Conservation (phyloP, 2,329 filamentous ascomycete species). For the Xylariaceae sp. region DNA sequence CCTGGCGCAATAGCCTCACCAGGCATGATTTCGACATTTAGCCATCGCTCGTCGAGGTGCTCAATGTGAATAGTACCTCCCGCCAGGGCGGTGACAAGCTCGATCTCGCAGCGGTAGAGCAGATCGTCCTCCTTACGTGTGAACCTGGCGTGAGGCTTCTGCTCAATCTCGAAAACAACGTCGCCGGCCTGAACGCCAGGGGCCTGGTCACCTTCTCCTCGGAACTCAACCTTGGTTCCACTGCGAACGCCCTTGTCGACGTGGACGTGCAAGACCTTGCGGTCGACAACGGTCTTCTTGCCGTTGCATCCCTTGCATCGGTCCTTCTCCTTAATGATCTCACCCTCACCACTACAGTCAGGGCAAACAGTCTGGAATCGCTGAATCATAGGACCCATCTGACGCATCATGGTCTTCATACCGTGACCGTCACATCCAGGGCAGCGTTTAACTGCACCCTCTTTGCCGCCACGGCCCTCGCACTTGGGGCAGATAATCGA, state of each 20-base stretch:
- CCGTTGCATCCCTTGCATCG: constrained; percentile 93
- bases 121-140: constrained; percentile 94
- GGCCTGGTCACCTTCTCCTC: constrained; percentile 92
- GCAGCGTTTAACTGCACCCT: constrained; percentile 94
- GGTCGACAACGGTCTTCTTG: constrained; percentile 97
- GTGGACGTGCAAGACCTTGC: constrained; percentile 97
- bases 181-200: constrained; percentile 91
- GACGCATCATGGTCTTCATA: constrained; percentile 99
- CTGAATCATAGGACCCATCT: constrained; percentile 99
- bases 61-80: constrained; percentile 89
- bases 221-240: constrained; percentile 95
- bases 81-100: constrained; percentile 88
- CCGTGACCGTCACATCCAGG: constrained; percentile 84
- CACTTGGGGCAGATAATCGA: constrained; percentile 96
- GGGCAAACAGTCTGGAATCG: constrained; percentile 99
- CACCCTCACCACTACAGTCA: constrained; percentile 95
- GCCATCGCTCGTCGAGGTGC: constrained; percentile 95
- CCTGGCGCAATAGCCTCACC: constrained; percentile 92
- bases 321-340: constrained; percentile 95
- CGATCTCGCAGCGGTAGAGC: constrained; percentile 91
- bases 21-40: constrained; percentile 85
- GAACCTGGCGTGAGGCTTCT: constrained; percentile 96
- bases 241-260: constrained; percentile 91
- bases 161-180: constrained; percentile 97
- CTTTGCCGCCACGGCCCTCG: constrained; percentile 90